phyloP scores from a whole-genome alignment of 2,329 filamentous ascomycete genomes.

The Microsporum ferrugineum region DNA sequence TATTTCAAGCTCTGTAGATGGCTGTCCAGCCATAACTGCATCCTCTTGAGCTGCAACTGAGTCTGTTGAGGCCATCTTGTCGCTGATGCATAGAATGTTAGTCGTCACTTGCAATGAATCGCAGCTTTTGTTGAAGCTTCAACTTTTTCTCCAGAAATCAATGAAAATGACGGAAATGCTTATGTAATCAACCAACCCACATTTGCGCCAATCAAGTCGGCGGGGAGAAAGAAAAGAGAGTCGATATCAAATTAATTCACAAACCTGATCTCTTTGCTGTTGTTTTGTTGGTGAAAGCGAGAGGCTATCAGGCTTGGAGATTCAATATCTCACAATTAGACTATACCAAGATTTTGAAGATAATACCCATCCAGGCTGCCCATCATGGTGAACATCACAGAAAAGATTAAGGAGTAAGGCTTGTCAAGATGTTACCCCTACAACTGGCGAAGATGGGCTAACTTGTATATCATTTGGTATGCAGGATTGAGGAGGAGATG shows the following conservation, averaged over 20 bases:
- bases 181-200: neutral
- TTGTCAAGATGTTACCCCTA: neutral
- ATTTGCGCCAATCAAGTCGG: slow-evolving; percentile 4
- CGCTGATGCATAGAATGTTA: neutral
- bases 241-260: neutral
- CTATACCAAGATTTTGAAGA: neutral
- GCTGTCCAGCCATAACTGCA: neutral
- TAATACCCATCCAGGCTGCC: slow-evolving; percentile 21
- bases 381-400: slow-evolving; percentile 94
- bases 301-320: neutral
- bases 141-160: neutral
- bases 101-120: neutral
- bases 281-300: neutral
- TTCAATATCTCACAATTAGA: neutral
- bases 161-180: neutral
- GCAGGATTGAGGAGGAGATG: slow-evolving; percentile 99
- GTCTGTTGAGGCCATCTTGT: slow-evolving; percentile 11
- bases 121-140: neutral
- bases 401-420: slow-evolving; percentile 96
- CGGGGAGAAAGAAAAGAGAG: neutral
- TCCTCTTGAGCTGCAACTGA: slow-evolving; percentile 8
- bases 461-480: slow-evolving; percentile 5
- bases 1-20: neutral
- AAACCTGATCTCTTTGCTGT: neutral
- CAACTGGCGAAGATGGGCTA: slow-evolving; percentile 12